phyloP scores from a whole-genome alignment of 345 rosid genomes.

The Gossypium bickii region DNA sequence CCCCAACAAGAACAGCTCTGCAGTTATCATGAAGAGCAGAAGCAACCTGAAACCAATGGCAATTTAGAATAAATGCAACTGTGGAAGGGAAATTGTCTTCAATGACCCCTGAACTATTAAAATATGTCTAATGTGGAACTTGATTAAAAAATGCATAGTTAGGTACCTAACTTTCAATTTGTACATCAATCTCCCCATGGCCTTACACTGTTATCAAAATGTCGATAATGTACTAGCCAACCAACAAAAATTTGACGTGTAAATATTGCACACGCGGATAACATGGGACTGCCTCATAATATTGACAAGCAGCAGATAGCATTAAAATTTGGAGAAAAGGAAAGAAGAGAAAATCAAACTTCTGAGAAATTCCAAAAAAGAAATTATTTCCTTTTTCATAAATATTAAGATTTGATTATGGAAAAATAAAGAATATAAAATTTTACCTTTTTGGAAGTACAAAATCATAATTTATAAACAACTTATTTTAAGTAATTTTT shows the following conservation, averaged over 20 bases:
- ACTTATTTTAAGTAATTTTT: background rate
- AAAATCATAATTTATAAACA: background rate
- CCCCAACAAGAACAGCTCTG: constrained; percentile 93
- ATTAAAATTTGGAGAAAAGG: background rate
- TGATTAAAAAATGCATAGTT: background rate
- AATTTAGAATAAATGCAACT: constrained; percentile 6
- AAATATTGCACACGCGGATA: background rate
- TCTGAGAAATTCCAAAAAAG: background rate
- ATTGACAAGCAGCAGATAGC: no score
- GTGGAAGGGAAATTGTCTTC: background rate
- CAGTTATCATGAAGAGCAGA: constrained; percentile 99
- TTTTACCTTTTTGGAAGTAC: background rate
- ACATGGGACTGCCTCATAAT: background rate
- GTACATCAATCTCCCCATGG: background rate
- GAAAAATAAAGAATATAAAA: background rate
- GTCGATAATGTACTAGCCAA: background rate
- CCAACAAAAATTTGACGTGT: background rate
- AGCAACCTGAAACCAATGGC: constrained; percentile 59
- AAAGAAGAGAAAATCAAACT: background rate
- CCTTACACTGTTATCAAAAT: background rate
- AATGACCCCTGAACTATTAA: background rate
- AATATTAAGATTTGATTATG: background rate
- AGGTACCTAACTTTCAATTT: background rate
- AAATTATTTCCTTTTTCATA: background rate
- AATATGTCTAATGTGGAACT: background rate